A percentile compares a stretch with the other conserved stretches of the same genome.
Conservation (phyloP, 1,284 basidiomycete genomes). For the Earliella scabrosa region DNA sequence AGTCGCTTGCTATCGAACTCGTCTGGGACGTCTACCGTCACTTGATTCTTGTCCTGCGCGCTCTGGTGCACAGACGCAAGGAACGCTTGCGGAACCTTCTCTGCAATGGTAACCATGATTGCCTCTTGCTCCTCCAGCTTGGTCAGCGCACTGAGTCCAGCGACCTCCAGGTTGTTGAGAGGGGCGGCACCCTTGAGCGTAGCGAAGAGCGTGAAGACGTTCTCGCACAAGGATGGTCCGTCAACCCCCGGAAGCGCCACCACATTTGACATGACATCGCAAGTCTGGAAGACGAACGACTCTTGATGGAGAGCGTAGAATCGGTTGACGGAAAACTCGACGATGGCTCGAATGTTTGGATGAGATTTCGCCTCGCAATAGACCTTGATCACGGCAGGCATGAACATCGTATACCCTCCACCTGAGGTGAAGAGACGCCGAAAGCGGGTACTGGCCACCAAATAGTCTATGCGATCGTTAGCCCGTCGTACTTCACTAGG, state of each 20-base stretch:
- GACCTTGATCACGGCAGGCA: slow-evolving; percentile 69
- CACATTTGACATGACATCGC: slow-evolving; percentile 65
- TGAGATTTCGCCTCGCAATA: slow-evolving; percentile 64
- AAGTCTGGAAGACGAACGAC: slow-evolving; percentile 75
- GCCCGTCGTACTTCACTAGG: background rate
- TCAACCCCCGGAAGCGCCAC: slow-evolving; percentile 54
- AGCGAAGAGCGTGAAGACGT: slow-evolving; percentile 57
- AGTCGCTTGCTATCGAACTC: slow-evolving; percentile 66
- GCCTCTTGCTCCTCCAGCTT: slow-evolving; percentile 74
- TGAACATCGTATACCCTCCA: slow-evolving; percentile 73
- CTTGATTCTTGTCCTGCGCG: slow-evolving; percentile 25
- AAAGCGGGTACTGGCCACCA: slow-evolving; percentile 81
- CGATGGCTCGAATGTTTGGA: slow-evolving; percentile 61
- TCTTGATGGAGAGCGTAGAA: slow-evolving; percentile 81
- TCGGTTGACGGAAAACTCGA: slow-evolving; percentile 74
- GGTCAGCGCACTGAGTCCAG: slow-evolving; percentile 71
- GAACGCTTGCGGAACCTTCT: slow-evolving; percentile 70
- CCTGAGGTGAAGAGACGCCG: slow-evolving; percentile 74
- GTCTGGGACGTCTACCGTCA: slow-evolving; percentile 52
- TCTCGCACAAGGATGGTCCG: slow-evolving; percentile 52
- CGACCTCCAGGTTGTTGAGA: slow-evolving; percentile 54
- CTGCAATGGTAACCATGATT: slow-evolving; percentile 67
- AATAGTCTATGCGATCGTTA: slow-evolving; percentile 28
- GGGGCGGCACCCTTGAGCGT: slow-evolving; percentile 50
- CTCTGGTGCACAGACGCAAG: slow-evolving; percentile 54